Evolutionary conservation across 2,329 filamentous ascomycete genomes (phyloP).

Genomic region (Hymenoscyphus fructigenus): DNA sequence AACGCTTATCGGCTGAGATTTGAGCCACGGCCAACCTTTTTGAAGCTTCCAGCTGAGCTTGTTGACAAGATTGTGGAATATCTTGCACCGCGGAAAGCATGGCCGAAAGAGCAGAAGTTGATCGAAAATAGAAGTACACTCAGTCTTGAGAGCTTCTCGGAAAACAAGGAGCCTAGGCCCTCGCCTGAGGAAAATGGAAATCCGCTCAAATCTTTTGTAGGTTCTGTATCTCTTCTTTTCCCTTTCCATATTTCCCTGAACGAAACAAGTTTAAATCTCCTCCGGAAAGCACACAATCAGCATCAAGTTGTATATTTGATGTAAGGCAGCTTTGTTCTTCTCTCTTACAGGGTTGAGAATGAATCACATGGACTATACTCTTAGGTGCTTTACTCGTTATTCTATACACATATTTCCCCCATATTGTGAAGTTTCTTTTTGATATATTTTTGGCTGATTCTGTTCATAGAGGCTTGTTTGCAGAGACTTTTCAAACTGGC

Average conservation of each 20-base stretch:
- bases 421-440: neutral
- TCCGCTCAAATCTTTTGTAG: conserved; percentile 8
- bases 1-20: conserved; percentile 12
- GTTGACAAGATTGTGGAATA: conserved; percentile 36
- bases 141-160: conserved; percentile 16
- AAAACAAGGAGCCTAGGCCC: neutral
- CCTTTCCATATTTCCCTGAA: neutral
- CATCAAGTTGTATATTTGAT: neutral
- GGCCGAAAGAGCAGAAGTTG: conserved; percentile 37
- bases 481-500: conserved; percentile 4
- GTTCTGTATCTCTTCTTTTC: neutral
- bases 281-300: neutral
- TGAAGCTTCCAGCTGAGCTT: conserved; percentile 15
- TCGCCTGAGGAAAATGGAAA: conserved; percentile 4
- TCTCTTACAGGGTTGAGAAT: neutral
- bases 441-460: conserved; percentile 5
- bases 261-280: neutral
- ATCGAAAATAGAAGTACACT: conserved; percentile 28
- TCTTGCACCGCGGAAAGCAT: conserved; percentile 39
- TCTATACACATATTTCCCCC: neutral
- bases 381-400: neutral
- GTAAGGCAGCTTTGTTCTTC: neutral
- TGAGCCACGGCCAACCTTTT: neutral
- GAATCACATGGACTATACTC: neutral
- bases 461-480: conserved; percentile 9